Conservation (phyloP, 1,284 basidiomycete species). For the Polyporus tsugae region DNA sequence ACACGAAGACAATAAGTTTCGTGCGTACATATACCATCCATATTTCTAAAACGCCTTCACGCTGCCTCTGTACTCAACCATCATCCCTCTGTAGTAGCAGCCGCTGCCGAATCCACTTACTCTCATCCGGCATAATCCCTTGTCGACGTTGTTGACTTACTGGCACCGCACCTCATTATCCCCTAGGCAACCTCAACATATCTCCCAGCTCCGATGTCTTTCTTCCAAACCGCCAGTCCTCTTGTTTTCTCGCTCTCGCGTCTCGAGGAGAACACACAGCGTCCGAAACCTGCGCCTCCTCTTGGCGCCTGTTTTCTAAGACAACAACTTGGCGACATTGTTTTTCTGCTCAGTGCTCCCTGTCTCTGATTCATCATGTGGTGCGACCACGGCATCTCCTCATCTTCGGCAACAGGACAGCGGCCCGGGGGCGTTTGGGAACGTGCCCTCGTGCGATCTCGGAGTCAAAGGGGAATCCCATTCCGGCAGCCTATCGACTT, state of each 20-base stretch:
- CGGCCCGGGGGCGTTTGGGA: conserved; percentile 21
- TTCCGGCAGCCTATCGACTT: conserved; percentile 15
- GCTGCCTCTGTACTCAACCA: conserved; percentile 11
- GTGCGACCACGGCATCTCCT: not conserved
- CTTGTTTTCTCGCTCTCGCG: not conserved
- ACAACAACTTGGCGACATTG: not conserved
- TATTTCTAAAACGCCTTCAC: not conserved
- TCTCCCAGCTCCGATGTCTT: not conserved
- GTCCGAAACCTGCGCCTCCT: not conserved
- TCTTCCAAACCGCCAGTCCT: not conserved
- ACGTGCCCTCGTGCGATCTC: conserved; percentile 1
- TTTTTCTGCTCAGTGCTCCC: conserved; percentile 9
- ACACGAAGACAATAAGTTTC: conserved; percentile 29
- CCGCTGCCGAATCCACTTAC: not conserved
- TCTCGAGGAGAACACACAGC: not conserved
- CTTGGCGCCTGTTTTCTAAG: not conserved
- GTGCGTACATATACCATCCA: conserved; percentile 25
- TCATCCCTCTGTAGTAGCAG: not conserved
- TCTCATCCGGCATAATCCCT: not conserved
- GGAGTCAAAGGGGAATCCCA: conserved; percentile 20
- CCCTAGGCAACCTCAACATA: not conserved
- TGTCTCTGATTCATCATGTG: conserved; percentile 3
- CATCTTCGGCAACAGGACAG: conserved; percentile 7
- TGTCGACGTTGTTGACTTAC: not conserved
- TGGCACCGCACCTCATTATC: not conserved